A percentile compares a stretch with the other conserved stretches of the same genome.
phyloP scores from a whole-genome alignment of 768 basidiomycete genomes.

The Rossbeevera mucosa region DNA sequence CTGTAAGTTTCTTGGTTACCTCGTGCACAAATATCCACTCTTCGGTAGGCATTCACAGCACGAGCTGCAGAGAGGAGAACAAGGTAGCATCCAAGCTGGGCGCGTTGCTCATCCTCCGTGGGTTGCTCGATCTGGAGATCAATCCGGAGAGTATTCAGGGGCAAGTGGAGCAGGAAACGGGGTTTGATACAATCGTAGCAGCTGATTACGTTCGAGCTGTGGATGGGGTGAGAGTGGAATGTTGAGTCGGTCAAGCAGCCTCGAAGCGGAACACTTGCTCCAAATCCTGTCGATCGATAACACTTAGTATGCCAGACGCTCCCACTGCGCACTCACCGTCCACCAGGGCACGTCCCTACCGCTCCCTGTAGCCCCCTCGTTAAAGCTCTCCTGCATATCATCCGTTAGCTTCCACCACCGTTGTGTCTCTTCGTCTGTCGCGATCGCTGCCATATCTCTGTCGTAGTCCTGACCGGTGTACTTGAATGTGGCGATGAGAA shows the following conservation, averaged over 20 bases:
- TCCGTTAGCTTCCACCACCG: conserved; percentile 78
- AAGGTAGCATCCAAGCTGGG: conserved; percentile 71
- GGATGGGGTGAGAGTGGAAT: conserved; percentile 46
- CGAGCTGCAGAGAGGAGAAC: conserved; percentile 66
- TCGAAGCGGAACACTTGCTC: conserved; percentile 75
- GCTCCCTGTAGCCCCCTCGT: conserved; percentile 66
- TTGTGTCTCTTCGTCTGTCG: conserved; percentile 63
- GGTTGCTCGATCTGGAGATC: conserved; percentile 47
- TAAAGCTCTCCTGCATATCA: conserved; percentile 71
- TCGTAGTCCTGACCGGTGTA: conserved; percentile 65
- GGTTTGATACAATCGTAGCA: conserved; percentile 50
- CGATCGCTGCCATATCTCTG: conserved; percentile 60
- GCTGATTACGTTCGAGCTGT: conserved; percentile 44
- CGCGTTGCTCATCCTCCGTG: conserved; percentile 61
- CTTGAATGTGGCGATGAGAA: conserved; percentile 78
- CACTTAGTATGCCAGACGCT: neutral
- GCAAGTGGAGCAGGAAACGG: conserved; percentile 25
- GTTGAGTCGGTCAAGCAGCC: conserved; percentile 9
- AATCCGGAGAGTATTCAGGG: conserved; percentile 36
- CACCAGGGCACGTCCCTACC: conserved; percentile 69
- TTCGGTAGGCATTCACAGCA: conserved; percentile 58
- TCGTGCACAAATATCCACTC: neutral
- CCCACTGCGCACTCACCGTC: conserved; percentile 38
- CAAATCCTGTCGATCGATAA: conserved; percentile 33
- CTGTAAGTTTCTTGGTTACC: conserved; percentile 42